These are phyloP conservation scores for Cytospora leucostoma DNA, from an alignment of 2,329 filamentous ascomycete species.

Conservation along the genomic window DNA sequence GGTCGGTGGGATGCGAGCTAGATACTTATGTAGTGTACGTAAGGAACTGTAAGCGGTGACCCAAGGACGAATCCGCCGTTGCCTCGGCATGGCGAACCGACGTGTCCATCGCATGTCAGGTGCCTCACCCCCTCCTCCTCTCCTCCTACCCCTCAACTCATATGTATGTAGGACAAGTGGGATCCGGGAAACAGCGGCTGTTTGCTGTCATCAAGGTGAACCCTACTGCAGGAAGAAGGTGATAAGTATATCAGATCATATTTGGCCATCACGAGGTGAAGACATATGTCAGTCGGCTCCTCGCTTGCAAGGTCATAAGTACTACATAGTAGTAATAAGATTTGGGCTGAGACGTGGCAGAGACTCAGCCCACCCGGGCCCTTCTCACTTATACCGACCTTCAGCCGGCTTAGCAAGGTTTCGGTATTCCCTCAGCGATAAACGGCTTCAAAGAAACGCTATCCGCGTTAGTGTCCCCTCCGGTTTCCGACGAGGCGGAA, in stretches of 20 bases:
- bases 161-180: background rate
- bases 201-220: background rate
- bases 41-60: background rate
- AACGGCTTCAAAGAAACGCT: background rate
- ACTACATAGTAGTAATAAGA: background rate
- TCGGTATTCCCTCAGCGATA: background rate
- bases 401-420: background rate
- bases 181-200: background rate
- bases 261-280: background rate
- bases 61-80: background rate
- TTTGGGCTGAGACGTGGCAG: background rate
- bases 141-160: background rate
- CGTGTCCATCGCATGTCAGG: background rate
- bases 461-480: conserved; percentile 3
- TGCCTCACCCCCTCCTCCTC: background rate
- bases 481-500: conserved; percentile 18
- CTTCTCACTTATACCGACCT: background rate
- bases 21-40: background rate
- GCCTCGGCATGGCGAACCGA: conserved; percentile 1
- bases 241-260: background rate
- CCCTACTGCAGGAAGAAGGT: background rate
- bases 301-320: background rate
- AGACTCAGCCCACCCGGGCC: conserved; percentile 10
- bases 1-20: background rate
- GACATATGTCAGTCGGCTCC: background rate